Evolutionary conservation across 805 yeast species (phyloP), one percentile per base, ranked within the genome.

Genomic region (Pichia scutulata): DNA sequence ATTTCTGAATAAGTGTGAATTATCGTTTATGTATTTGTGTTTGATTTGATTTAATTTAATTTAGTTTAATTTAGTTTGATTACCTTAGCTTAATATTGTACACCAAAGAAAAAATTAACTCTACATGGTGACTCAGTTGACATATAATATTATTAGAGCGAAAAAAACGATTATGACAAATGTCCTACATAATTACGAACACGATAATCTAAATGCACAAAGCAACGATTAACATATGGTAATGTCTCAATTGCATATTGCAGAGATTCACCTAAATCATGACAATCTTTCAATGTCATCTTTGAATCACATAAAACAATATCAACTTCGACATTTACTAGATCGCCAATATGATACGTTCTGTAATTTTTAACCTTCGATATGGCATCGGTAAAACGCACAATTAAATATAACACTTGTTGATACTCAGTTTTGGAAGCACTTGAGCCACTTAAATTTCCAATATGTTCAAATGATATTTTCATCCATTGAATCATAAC

Each of bases 181-280:
- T 72, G 75, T 1, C 75, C 75, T 41, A 56, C 57, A 56, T 59
- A 71, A 52, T 72, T 72, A 13, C 65, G 63, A 18, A 64, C 73
- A 42, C 65, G 64, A 52, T 81, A 81, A 58, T 86, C 95, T 30
- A 86, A 73, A 62, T 86, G 95, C 18, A 86, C 93, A 71, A 82
- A 86, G 1, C 90, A 89, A 47, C 95, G 70, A 61, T 86, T 92
- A 2, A 86, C 89, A 63, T 72, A 77, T 0, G 92, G 89, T 52
- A 86, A 68, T 0, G 89, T 80, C 56, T 86, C 95, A 24, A 86
- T 72, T 1, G 93, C 86, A 60, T 85, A 86, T 65, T 86, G 95
- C 43, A 86, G 67, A 0, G 90, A 82, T 64, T 86, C 95, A 4
- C 88, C 95, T 36, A 86, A 71, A 62, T 86, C 95, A 63, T 86